Evolutionary conservation across 495 filamentous ascomycete species (phyloP).

Genomic region (Lichenothelia convexa): DNA sequence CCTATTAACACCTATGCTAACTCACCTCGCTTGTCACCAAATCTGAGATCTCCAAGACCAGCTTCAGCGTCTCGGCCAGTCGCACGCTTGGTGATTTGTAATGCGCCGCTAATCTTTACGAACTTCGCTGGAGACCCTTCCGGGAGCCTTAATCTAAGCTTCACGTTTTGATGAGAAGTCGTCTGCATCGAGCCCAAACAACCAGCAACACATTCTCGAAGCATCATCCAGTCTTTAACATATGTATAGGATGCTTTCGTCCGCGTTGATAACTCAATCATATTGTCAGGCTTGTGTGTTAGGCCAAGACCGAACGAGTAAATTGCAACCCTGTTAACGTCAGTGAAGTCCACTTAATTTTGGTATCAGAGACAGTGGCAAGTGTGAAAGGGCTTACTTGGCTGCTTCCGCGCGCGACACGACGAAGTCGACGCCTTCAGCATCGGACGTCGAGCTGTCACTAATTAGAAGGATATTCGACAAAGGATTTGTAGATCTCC

Average conservation of each 20-base stretch:
- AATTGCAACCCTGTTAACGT: constrained; percentile 55
- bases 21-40: constrained; percentile 78
- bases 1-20: background rate
- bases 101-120: constrained; percentile 91
- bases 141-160: constrained; percentile 82
- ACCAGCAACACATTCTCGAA: constrained; percentile 89
- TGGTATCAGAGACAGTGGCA: background rate
- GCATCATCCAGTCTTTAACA: constrained; percentile 99
- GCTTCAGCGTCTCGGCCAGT: constrained; percentile 92
- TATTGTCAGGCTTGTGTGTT: constrained; percentile 95
- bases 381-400: constrained; percentile 43
- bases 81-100: constrained; percentile 96
- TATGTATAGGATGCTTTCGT: constrained; percentile 97
- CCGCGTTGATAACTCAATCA: constrained; percentile 90
- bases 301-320: constrained; percentile 92
- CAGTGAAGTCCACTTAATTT: constrained; percentile 1
- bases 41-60: constrained; percentile 77
- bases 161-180: constrained; percentile 96
- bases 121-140: constrained; percentile 97
- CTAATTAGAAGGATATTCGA: constrained; percentile 95
- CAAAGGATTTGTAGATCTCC: constrained; percentile 88
- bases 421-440: constrained; percentile 94
- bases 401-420: constrained; percentile 94
- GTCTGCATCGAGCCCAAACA: constrained; percentile 90
- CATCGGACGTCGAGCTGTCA: constrained; percentile 93